Conservation (phyloP, 2,329 filamentous ascomycete genomes). For the Xylariaceae sp. region DNA sequence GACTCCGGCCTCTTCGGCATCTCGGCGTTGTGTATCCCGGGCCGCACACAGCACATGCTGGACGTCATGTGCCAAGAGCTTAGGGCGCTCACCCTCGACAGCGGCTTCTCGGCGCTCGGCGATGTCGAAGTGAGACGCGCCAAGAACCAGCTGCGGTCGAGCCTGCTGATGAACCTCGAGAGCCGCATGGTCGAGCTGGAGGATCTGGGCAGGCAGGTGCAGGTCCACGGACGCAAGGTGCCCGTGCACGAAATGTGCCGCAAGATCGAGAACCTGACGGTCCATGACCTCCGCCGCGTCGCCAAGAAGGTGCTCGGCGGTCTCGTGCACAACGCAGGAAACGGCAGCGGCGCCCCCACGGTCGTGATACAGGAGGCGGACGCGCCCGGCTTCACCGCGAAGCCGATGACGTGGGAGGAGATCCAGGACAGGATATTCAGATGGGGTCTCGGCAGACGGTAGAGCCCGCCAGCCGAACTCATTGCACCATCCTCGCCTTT, state of each 20-base stretch:
- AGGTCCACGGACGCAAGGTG: constrained; percentile 91
- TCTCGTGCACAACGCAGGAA: constrained; percentile 65
- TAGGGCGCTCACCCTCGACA: constrained; percentile 68
- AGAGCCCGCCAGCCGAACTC: no score
- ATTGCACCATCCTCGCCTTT: no score
- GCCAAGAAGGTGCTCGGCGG: constrained; percentile 75
- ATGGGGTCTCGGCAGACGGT: constrained; percentile 70
- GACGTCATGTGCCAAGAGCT: constrained; percentile 94
- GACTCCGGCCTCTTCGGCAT: constrained; percentile 96
- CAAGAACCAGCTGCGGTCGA: constrained; percentile 92
- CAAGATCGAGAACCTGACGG: constrained; percentile 75
- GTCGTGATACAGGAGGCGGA: constrained; percentile 92
- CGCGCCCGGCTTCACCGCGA: constrained; percentile 61
- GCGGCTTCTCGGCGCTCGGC: constrained; percentile 67
- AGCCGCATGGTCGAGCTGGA: constrained; percentile 96
- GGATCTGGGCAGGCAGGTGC: constrained; percentile 88
- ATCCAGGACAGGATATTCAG: constrained; percentile 80
- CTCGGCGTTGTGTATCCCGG: constrained; percentile 75
- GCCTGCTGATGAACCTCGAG: constrained; percentile 94
- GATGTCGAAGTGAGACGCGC: constrained; percentile 78
- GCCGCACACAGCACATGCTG: constrained; percentile 74
- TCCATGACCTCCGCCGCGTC: constrained; percentile 75
- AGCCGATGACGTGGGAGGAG: constrained; percentile 74
- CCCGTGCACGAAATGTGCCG: constrained; percentile 89
- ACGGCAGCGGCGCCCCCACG: constrained; percentile 81